Base-by-base conservation (phyloP, 306 rosid species). In the Prunus mume region DNA sequence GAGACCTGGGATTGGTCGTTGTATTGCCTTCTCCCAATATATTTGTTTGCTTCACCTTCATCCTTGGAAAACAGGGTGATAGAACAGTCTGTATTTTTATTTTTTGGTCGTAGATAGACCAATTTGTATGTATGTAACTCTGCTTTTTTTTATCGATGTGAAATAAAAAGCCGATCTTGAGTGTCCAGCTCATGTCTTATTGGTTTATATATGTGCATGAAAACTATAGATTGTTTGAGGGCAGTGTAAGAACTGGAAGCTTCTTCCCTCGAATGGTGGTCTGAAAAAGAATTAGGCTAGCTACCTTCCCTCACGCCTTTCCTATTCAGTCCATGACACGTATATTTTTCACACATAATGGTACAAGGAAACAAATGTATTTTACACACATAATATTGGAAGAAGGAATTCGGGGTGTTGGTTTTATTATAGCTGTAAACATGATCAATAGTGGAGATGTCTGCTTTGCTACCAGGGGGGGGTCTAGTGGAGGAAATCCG, bases 41-140 rank as follows among this genome's bases (percentile, higher is more conserved):
- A 61, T 27, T 73, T 60, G 19, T 73, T 46, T 4, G 58, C 19
- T 45, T 73, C 77, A 18, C 60, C 28, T 45, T 73, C 77, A 18
- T 73, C 28, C 69, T 27, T 12, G 9, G 47, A 25, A 12, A 60
- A 73, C 69, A 45, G 52, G 27, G 50, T 41, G 76, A 46, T 30
- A 25, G 45, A 11, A 57, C 43, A 18, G 55, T 57, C 24, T 17
- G 49, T 71, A 54, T 60, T 50, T 4, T 57, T 73, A 38, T 57
- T 30, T 24, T 5, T 60, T 12, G 34, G 65, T 12, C 32, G 15
- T 60, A 24, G 64, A 20, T 58, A 12, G 30, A 0, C 20, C 67
- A 12, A 0, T 25, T 22, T 60, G 32, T 9, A 18, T 15, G 34
- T 24, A 60, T 60, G 65, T 12, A 25, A 30, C 65, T 56, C 19